Evolutionary conservation across 1,139 yeast species (phyloP), one percentile per base, ranked within the genome.

Genomic region (Geotrichum carabidarum): DNA sequence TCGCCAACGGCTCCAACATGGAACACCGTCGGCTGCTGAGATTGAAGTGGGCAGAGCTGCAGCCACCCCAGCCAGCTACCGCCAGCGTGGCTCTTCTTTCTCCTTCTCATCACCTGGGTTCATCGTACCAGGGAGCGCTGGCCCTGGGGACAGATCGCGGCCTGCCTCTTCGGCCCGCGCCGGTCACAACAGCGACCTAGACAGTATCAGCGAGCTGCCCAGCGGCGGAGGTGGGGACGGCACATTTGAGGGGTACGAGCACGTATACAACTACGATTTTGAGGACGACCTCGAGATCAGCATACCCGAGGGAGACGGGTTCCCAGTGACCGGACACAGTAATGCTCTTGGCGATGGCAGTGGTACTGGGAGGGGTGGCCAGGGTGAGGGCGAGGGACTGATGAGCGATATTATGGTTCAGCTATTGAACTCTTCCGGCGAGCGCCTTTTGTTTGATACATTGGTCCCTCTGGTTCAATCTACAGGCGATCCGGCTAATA

Each of bases 41-140:
- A 35, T 52, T 15, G 55, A 52, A 37, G 22, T 34, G 17, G 55
- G 55, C 9, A 44, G 55, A 8, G 32, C 27, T 22, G 27, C 27
- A 22, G 27, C 5, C 27, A 22, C 27, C 27, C 27, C 27, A 22
- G 5, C 27, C 27, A 22, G 27, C 27, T 22, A 22, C 27, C 27
- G 27, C 27, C 27, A 22, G 27, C 27, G 27, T 3, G 27, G 27
- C 27, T 22, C 27, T 22, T 22, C 27, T 22, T 22, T 22, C 27
- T 22, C 27, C 27, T 22, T 22, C 5, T 5, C 27, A 22, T 22
- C 27, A 22, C 27, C 27, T 5, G 27, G 27, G 5, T 22, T 22
- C 5, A 22, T 22, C 5, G 27, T 5, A 22, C 27, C 27, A 22
- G 27, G 27, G n/a, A 8, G 31, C 12, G 6, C 31, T 14, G 32